Conservation (phyloP, 805 yeast species). For the Scheffersomyces ergatensis region DNA sequence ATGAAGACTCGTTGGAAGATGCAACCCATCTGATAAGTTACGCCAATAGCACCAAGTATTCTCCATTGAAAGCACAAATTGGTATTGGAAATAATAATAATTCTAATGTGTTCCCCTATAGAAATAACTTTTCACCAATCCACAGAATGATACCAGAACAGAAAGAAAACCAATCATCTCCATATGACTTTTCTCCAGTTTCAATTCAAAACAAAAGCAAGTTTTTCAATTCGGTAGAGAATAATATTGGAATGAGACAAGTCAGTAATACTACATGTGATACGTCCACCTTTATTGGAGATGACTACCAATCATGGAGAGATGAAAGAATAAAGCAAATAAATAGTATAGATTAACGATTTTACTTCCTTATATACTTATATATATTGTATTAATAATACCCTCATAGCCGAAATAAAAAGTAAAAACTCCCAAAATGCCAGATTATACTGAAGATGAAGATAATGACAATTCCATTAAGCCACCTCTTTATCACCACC, state of each 20-base stretch:
- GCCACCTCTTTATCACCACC: not conserved
- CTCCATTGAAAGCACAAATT: not conserved
- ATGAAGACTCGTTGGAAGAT: not conserved
- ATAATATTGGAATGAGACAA: slow-evolving; percentile 3
- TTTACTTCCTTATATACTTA: not conserved
- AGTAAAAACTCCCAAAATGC: not conserved
- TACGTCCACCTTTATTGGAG: slow-evolving; percentile 37
- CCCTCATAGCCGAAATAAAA: not conserved
- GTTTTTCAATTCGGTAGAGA: not conserved
- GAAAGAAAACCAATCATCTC: slow-evolving; percentile 9
- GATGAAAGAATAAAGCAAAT: slow-evolving; percentile 31
- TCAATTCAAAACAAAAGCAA: slow-evolving; percentile 3
- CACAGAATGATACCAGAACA: not conserved
- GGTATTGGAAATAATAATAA: not conserved
- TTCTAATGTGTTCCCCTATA: not conserved
- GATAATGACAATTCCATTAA: too few species aligned
- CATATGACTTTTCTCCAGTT: slow-evolving; percentile 11
- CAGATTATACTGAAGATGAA: not conserved
- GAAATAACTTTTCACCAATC: not conserved
- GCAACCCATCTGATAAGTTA: not conserved
- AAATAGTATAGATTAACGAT: slow-evolving; percentile 5
- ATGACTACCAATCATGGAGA: slow-evolving; percentile 40
- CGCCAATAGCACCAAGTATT: not conserved
- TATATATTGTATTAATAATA: slow-evolving; percentile 1
- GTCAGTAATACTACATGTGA: slow-evolving; percentile 26